These are phyloP conservation scores for Aureobasidium sp. DNA, from an alignment of 2,329 filamentous ascomycete species.

Conservation along the genomic window DNA sequence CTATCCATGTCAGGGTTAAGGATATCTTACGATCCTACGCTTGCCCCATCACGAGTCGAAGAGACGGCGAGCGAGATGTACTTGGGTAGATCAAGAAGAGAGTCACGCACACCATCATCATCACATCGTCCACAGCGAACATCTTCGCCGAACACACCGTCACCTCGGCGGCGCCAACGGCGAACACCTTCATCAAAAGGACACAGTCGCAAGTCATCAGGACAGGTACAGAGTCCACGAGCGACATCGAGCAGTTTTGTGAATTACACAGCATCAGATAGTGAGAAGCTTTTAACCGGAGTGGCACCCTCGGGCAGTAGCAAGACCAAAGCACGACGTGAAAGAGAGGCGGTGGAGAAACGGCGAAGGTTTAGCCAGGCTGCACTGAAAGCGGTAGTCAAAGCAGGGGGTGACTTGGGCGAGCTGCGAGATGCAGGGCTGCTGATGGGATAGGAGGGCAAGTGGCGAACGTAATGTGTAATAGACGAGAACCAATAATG, in stretches of 20 bases:
- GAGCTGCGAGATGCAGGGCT: constrained; percentile 38
- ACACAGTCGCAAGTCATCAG: constrained; percentile 3
- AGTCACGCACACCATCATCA: constrained; percentile 22
- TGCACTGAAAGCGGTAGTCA: constrained; percentile 60
- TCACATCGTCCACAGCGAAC: constrained; percentile 17
- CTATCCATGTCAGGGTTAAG: constrained; percentile 24
- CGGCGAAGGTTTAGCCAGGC: constrained; percentile 61
- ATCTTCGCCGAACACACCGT: constrained; percentile 21
- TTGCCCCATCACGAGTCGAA: constrained; percentile 18
- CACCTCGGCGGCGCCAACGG: constrained; percentile 23
- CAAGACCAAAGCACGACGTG: constrained; percentile 89
- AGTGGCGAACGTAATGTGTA: background rate
- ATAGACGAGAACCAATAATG: constrained; percentile 1
- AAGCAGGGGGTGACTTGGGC: constrained; percentile 59
- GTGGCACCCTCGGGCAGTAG: constrained; percentile 86
- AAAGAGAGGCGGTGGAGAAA: constrained; percentile 79
- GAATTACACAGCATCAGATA: constrained; percentile 82
- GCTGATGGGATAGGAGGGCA: constrained; percentile 20
- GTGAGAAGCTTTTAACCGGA: constrained; percentile 70
- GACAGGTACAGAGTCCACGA: constrained; percentile 11
- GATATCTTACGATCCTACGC: constrained; percentile 29
- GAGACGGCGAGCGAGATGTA: constrained; percentile 17
- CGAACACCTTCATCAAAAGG: constrained; percentile 18
- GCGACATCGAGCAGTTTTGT: constrained; percentile 57
- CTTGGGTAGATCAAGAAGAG: background rate